Evolutionary conservation across 2,329 filamentous ascomycete genomes (phyloP), one percentile per base, ranked within the genome.

Genomic region (Stagonosporopsis chrysanthemi): DNA sequence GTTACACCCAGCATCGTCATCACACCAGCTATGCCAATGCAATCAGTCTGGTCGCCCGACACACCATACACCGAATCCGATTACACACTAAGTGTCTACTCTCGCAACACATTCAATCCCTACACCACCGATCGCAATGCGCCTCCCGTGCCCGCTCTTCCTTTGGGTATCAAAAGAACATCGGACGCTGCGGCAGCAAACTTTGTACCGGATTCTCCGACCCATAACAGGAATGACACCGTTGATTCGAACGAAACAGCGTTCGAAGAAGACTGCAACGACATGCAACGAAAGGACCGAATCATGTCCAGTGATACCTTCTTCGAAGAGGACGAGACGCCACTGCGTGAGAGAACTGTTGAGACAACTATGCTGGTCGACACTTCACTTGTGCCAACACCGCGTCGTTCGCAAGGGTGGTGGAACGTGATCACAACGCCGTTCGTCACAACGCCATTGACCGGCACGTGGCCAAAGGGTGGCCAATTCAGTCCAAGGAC

Each of bases 381-480:
- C 45, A 77, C 76, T 3, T 65, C 66, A 15, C 62, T 73, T 19
- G 66, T 77, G 6, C 85, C 83, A 38, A 85, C 84, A 26, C 82
- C 80, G 39, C 83, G 84, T 11, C 82, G 82, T 52, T 88, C 88
- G 24, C 82, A 83, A 58, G 90, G 90, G 19, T 92, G 90, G 89
- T 92, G 90, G 90, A 90, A 91, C 66, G 83, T 90, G 63, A 86
- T 92, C 52, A 88, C 84, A 7, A 90, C 89, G 1, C 90, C 90
- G 0, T 92, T 92, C 67, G 69, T 75, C 23, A 68, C 71, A 49
- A 72, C 79, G 59, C 62, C 75, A 43, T 63, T 72, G 66, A 68
- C 75, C 55, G 66, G 71, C 47, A 69, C 75, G 49, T 78, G 73
- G 68, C 71, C 70, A 5, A 66, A 70, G 47, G n/a, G n/a, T n/a